Percentiles rank a stretch among this genome's conserved stretches.
Evolutionary conservation across 257 asterid species (phyloP).

Genomic region (Solanum peruvianum): DNA sequence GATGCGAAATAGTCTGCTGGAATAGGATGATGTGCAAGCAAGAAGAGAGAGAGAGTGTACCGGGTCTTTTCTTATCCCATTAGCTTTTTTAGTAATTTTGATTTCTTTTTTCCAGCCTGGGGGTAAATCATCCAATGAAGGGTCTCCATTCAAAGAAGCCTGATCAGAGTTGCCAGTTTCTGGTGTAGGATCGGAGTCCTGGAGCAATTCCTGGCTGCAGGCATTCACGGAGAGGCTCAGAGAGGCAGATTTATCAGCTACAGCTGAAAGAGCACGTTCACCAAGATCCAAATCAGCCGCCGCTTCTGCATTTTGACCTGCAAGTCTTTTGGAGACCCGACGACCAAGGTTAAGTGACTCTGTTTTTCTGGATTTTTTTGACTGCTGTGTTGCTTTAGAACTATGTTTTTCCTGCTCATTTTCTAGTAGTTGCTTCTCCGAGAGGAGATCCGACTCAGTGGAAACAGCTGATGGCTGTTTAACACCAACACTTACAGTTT

Average conservation of each 20-base stretch:
- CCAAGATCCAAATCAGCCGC: conserved; percentile 3
- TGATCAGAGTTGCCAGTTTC: background rate
- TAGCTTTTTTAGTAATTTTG: conserved; percentile 25
- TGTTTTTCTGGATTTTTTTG: conserved; percentile 3
- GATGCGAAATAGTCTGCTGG: background rate
- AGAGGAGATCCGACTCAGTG: background rate
- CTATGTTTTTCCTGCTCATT: conserved; percentile 1
- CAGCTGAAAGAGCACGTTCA: conserved; percentile 16
- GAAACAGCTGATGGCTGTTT: background rate
- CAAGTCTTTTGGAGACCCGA: conserved; percentile 25
- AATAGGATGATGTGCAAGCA: background rate
- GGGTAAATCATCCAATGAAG: conserved; percentile 38
- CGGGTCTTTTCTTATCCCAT: conserved; percentile 34
- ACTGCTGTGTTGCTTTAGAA: background rate
- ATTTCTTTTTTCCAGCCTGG: conserved; percentile 64
- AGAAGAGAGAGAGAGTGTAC: conserved; percentile 19
- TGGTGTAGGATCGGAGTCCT: background rate
- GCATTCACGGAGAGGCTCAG: background rate
- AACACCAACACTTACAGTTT: background rate
- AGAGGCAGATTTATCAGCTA: background rate
- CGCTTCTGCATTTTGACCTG: conserved; percentile 17
- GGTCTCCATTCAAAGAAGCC: background rate
- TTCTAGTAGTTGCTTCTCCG: conserved; percentile 13
- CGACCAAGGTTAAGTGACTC: background rate
- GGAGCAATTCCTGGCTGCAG: background rate